Evolutionary conservation across 306 rosid species (phyloP).

Genomic region (Luffa acutangula): DNA sequence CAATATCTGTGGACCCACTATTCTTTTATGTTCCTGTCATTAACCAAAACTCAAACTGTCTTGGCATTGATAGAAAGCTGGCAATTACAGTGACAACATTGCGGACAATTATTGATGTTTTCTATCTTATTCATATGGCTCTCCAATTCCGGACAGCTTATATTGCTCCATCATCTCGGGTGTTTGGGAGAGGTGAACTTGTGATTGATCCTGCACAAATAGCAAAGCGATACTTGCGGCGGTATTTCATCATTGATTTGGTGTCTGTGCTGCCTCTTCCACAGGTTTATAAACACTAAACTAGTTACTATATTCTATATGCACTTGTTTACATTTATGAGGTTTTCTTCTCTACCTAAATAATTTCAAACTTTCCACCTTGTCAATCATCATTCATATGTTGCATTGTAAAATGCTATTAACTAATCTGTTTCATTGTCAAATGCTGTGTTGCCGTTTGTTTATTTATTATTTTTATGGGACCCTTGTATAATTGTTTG

Average conservation of each 20-base stretch:
- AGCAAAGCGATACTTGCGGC: conserved; percentile 77
- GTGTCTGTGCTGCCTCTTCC: conserved; percentile 83
- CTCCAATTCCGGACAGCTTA: conserved; percentile 93
- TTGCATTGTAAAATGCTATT: background rate
- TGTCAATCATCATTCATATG: background rate
- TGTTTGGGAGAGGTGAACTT: conserved; percentile 98
- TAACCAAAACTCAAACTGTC: conserved; percentile 40
- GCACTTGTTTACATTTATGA: conserved; percentile 5
- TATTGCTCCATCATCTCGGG: conserved; percentile 98
- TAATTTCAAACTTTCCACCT: background rate
- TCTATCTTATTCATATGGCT: conserved; percentile 89
- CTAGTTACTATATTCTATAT: conserved; percentile 4
- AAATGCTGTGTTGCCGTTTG: background rate
- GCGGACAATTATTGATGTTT: conserved; percentile 72
- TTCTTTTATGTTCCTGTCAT: conserved; percentile 89
- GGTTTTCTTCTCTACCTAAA: conserved; percentile 4
- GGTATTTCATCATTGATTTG: conserved; percentile 70
- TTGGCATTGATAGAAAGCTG: conserved; percentile 67
- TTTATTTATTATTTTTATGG: background rate
- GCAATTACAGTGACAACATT: conserved; percentile 72
- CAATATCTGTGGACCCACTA: conserved; percentile 86
- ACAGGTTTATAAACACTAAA: conserved; percentile 49
- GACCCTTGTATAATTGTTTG: background rate
- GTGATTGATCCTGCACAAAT: conserved; percentile 84
- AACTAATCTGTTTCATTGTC: background rate